A percentile compares a stretch with the other conserved stretches of the same genome.
Evolutionary conservation across 2,329 filamentous ascomycete species (phyloP).

Genomic region (Epichloe festucae): DNA sequence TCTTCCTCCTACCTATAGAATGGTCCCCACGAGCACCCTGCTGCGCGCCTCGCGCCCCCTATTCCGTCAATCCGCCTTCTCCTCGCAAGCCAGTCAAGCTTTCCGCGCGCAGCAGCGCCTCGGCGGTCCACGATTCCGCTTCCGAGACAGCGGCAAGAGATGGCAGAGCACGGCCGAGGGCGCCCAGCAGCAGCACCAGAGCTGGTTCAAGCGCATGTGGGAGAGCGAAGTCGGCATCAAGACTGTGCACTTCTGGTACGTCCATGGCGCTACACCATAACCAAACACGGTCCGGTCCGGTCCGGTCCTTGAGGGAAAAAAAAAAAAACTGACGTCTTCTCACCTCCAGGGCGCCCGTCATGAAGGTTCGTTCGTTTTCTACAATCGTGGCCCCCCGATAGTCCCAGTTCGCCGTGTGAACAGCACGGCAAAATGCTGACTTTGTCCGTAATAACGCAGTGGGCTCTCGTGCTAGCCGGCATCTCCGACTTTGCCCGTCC

Average conservation of each 20-base stretch:
- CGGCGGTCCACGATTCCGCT: conserved; percentile 19
- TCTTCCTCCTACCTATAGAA: conserved; percentile 9
- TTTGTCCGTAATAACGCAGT: conserved; percentile 35
- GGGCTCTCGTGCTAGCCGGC: conserved; percentile 85
- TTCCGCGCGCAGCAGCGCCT: conserved; percentile 27
- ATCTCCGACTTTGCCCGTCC: conserved; percentile 85
- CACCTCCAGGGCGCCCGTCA: conserved; percentile 66
- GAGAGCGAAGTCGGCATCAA: conserved; percentile 69
- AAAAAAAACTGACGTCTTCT: not conserved
- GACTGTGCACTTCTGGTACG: conserved; percentile 96
- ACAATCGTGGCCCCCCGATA: not conserved
- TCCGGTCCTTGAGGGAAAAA: too few relatives aligned
- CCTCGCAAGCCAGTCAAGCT: conserved; percentile 25
- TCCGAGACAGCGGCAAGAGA: conserved; percentile 37
- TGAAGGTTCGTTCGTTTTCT: conserved; percentile 47
- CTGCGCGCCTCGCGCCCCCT: conserved; percentile 40
- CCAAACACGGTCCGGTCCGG: too few relatives aligned
- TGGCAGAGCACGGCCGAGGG: conserved; percentile 56
- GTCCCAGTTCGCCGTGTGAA: too few relatives aligned
- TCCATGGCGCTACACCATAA: not conserved
- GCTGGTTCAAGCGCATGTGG: conserved; percentile 69
- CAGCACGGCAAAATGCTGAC: not conserved
- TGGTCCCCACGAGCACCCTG: conserved; percentile 35
- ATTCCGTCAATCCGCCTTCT: conserved; percentile 35
- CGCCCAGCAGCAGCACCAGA: conserved; percentile 27